These are phyloP conservation scores for Limonomyces culmigenus DNA, from an alignment of 1,284 basidiomycete species.

Conservation along the genomic window DNA sequence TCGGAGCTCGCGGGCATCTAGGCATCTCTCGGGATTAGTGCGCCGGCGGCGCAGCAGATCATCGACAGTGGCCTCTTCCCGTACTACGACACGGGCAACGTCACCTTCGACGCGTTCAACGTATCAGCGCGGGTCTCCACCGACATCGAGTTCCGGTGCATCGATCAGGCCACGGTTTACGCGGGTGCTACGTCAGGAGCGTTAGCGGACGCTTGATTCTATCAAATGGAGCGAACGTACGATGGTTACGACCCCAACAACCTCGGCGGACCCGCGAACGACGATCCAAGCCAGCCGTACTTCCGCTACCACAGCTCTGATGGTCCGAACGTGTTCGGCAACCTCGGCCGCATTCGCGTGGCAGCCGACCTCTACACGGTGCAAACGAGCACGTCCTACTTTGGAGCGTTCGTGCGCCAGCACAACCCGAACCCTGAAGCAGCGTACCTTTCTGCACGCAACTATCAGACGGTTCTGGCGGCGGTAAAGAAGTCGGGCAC, in stretches of 20 bases:
- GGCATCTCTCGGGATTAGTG: too few species aligned
- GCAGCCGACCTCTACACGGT: neutral
- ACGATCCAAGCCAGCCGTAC: neutral
- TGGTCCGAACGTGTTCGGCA: neutral
- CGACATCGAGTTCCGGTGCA: constrained; percentile 9
- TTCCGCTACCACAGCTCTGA: too few species aligned
- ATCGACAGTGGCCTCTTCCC: neutral
- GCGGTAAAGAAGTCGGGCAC: neutral
- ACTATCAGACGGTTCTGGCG: neutral
- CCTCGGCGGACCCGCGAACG: constrained; percentile 5
- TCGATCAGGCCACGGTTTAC: constrained; percentile 7
- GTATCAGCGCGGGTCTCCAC: constrained; percentile 8
- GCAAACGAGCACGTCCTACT: neutral
- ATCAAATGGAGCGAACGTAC: constrained; percentile 8
- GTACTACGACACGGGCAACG: constrained; percentile 1
- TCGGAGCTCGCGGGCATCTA: too few species aligned
- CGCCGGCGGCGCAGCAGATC: too few species aligned
- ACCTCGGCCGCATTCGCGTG: neutral
- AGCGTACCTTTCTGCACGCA: neutral
- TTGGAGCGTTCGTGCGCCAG: neutral
- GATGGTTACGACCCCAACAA: constrained; percentile 9
- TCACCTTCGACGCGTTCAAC: constrained; percentile 8
- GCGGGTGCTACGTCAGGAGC: constrained; percentile 1
- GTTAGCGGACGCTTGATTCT: constrained; percentile 5
- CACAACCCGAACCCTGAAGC: neutral